Percentiles rank a stretch among this genome's conserved stretches.
Evolutionary conservation across 2,329 filamentous ascomycete genomes (phyloP).

Genomic region (Fusarium secorum): DNA sequence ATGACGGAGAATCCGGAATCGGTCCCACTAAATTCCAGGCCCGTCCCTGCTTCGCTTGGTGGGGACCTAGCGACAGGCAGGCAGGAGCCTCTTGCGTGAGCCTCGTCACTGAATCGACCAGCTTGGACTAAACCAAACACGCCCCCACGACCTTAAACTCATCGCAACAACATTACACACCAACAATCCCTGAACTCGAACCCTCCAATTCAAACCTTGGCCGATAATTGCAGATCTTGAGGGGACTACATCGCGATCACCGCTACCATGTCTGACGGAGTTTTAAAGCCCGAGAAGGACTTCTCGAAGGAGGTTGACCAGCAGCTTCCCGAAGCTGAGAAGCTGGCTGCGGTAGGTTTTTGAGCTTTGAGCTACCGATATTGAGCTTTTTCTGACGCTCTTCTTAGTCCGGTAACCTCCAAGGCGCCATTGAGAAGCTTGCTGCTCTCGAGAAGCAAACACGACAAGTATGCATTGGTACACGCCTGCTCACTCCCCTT

Average conservation of each 20-base stretch:
- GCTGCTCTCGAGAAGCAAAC: conserved; percentile 93
- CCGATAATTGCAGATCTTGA: neutral
- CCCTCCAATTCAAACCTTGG: neutral
- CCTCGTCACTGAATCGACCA: conserved; percentile 44
- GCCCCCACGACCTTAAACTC: conserved; percentile 32
- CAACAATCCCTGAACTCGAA: conserved; percentile 11
- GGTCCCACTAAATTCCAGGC: conserved; percentile 38
- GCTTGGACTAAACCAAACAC: conserved; percentile 40
- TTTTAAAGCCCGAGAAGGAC: conserved; percentile 97
- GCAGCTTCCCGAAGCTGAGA: conserved; percentile 88
- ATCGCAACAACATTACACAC: conserved; percentile 32
- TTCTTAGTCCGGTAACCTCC: conserved; percentile 71
- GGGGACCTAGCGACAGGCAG: conserved; percentile 44
- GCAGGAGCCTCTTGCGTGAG: conserved; percentile 52
- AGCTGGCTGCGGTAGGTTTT: conserved; percentile 81
- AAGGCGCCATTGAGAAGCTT: conserved; percentile 92
- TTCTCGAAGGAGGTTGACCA: conserved; percentile 95
- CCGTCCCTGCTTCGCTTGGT: conserved; percentile 22
- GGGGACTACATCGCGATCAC: conserved; percentile 7
- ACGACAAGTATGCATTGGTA: conserved; percentile 74
- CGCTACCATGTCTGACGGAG: conserved; percentile 77
- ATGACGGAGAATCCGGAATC: conserved; percentile 22
- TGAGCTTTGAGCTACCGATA: neutral
- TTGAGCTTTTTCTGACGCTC: conserved; percentile 16
- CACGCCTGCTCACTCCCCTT: conserved; percentile 19